Evolutionary conservation across 768 basidiomycete species (phyloP).

Genomic region (Phanerochaete carnosa): DNA sequence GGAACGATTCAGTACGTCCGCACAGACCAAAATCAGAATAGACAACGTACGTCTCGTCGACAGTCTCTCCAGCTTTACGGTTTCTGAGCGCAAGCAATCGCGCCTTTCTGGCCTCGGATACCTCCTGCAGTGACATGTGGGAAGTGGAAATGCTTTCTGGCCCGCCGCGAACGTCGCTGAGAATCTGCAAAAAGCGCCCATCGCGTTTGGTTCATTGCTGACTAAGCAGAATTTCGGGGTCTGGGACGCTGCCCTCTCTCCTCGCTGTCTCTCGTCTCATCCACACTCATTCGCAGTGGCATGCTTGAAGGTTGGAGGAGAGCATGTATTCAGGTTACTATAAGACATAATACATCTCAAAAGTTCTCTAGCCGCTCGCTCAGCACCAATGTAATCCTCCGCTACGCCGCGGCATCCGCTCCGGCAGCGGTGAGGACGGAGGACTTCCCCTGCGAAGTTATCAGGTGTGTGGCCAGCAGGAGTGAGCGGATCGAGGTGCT

Average conservation of each 20-base stretch:
- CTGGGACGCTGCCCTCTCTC: not conserved
- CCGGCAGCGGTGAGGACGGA: conserved; percentile 46
- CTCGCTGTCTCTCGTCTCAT: not conserved
- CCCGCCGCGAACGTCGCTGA: not conserved
- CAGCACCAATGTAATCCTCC: conserved; percentile 27
- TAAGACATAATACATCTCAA: not conserved
- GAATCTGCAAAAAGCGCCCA: not conserved
- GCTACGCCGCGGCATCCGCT: conserved; percentile 15
- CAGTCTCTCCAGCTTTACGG: conserved; percentile 59
- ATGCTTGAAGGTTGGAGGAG: conserved; percentile 24
- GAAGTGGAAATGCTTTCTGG: not conserved
- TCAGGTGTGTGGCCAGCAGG: conserved; percentile 45
- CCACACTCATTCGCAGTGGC: not conserved
- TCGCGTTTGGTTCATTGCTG: not conserved
- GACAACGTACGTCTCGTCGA: conserved; percentile 41
- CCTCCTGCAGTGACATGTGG: conserved; percentile 66
- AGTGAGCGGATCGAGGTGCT: not conserved
- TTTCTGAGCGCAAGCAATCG: conserved; percentile 75
- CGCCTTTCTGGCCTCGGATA: conserved; percentile 77
- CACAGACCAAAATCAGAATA: not conserved
- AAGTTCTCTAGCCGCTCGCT: conserved; percentile 19
- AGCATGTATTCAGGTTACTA: conserved; percentile 19
- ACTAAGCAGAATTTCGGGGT: conserved; percentile 4
- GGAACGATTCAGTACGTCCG: not conserved
- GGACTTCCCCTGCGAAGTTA: conserved; percentile 62